Percentiles rank a stretch among this genome's conserved stretches.
phyloP scores from a whole-genome alignment of 805 yeast species.

The Saturnispora diversa region DNA sequence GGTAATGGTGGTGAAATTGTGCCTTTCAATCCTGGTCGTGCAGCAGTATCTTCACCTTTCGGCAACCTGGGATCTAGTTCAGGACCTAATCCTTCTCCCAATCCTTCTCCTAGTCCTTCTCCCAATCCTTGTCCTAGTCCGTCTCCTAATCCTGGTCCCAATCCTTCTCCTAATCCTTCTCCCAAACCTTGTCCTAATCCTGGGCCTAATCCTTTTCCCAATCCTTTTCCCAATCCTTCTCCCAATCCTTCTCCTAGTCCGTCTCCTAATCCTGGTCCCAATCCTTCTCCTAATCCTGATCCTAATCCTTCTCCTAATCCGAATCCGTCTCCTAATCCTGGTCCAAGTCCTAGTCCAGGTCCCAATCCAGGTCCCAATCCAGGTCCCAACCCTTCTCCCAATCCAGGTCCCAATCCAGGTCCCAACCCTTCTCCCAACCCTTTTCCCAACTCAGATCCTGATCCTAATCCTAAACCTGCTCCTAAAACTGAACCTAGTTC shows the following conservation, averaged over 20 bases:
- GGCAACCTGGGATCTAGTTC: too few species aligned
- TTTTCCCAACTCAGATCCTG: slow-evolving; percentile 21
- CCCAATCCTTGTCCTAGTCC: slow-evolving; percentile 10
- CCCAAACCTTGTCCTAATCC: slow-evolving; percentile 10
- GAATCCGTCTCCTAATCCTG: slow-evolving; percentile 11
- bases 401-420: slow-evolving; percentile 15
- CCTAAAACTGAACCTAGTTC: slow-evolving; percentile 15
- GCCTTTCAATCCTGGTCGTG: slow-evolving; percentile 15
- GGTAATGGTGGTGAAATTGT: slow-evolving; percentile 20
- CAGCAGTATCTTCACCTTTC: too few species aligned
- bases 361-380: slow-evolving; percentile 20
- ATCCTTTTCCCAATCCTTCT: too few species aligned
- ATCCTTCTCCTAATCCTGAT: too few species aligned
- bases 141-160: slow-evolving; percentile 7
- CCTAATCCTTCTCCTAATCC: too few species aligned
- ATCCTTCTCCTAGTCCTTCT: slow-evolving; percentile 20
- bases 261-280: too few species aligned
- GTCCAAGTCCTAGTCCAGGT: slow-evolving; percentile 9
- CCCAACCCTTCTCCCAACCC: slow-evolving; percentile 29
- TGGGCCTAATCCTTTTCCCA: too few species aligned
- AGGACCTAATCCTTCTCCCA: slow-evolving; percentile 19
- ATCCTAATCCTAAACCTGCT: slow-evolving; percentile 24
- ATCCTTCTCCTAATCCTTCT: too few species aligned
- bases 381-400: slow-evolving; percentile 9
- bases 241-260: too few species aligned